Evolutionary conservation across 345 rosid species (phyloP), one percentile per base, ranked within the genome.

Genomic region (Eutrema heterophyllum): DNA sequence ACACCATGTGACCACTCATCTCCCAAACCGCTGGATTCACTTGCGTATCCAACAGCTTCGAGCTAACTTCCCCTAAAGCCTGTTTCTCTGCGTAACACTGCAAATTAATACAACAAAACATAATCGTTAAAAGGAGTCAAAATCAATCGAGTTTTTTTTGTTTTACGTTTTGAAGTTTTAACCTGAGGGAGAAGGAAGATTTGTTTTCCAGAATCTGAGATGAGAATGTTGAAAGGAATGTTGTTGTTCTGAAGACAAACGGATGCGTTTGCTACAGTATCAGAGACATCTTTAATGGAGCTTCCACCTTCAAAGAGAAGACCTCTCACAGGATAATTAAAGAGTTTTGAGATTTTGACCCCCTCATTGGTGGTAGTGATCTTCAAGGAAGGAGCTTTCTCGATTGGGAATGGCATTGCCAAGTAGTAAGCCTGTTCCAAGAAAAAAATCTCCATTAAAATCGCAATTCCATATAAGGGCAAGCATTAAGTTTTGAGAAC

Each of bases 11-110:
- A n/a, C 99, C 99, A 51, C 97, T 92, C 14, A 95, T 95, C 63
- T 95, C 98, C 97, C 97, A 92, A 35, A 95, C 99, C 2, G 99
- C 99, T 66, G 97, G 97, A 79, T 92, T 95, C 80, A 95, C 99
- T 71, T 95, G 97, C 12, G 99, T 95, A 54, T 95, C 97, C 64
- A 92, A 81, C 49, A 95, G 81, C 79, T 88, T 85, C 0, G 84
- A 24, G 73, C 89, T 87, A 63, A 95, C 98, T 80, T 88, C 97
- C 44, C 97, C 98, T 30, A 92, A 84, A 57, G 99, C 99, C 75
- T 92, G 97, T 71, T 90, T 95, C 91, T 92, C 99, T 6, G 97
- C 97, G 64, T 92, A 95, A 70, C 99, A 90, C 97, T 95, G 86
- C 71, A 73, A 27, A 41, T 49, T 30, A 30, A 5, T 30, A 29